Conservation (phyloP, 495 filamentous ascomycete species). For the Haplographium delicatum region DNA sequence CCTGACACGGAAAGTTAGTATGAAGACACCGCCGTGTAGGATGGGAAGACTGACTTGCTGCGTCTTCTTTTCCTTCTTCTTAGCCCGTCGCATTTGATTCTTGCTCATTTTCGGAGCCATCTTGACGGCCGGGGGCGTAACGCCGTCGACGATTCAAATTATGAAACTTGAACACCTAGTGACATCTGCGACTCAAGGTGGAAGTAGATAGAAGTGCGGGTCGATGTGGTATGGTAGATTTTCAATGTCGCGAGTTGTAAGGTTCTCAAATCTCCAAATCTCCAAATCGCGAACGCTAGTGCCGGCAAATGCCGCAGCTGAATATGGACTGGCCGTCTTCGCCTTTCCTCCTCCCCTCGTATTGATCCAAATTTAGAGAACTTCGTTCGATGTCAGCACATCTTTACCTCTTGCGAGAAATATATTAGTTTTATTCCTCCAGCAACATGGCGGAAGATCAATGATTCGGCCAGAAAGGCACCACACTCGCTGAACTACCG, state of each 20-base stretch:
- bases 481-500: constrained; percentile 9
- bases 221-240: background rate
- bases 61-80: constrained; percentile 79
- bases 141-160: background rate
- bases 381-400: background rate
- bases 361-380: constrained; percentile 1
- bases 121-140: constrained; percentile 27
- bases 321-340: too few relatives aligned
- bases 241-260: background rate
- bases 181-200: background rate
- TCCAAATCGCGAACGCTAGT: constrained; percentile 3
- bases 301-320: constrained; percentile 1
- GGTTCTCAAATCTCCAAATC: background rate
- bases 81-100: constrained; percentile 78
- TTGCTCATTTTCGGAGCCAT: constrained; percentile 69
- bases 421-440: background rate
- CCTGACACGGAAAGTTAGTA: constrained; percentile 22
- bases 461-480: constrained; percentile 1
- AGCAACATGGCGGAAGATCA: background rate
- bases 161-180: background rate
- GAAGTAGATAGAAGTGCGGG: background rate
- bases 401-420: background rate
- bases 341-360: constrained; percentile 3
- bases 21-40: too few relatives aligned
- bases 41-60: constrained; percentile 31